These are phyloP conservation scores for Aspergillus sp. DNA, from an alignment of 2,329 filamentous ascomycete genomes.

Conservation along the genomic window DNA sequence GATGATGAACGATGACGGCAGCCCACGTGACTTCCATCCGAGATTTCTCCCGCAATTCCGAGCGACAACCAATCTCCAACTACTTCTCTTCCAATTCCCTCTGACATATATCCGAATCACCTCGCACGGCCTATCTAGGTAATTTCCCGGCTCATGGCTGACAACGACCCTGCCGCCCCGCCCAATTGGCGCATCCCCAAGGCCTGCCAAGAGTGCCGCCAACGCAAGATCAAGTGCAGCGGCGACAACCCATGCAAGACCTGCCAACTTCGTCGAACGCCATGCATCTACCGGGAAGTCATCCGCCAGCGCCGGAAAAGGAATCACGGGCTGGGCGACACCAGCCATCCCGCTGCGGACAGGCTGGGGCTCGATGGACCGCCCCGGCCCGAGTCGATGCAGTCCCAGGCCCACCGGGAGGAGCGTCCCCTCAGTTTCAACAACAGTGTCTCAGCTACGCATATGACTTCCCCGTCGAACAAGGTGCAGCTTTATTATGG, in stretches of 20 bases:
- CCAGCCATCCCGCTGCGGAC: background rate
- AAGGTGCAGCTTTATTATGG: slow-evolving; percentile 49
- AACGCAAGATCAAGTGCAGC: slow-evolving; percentile 44
- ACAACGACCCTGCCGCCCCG: slow-evolving; percentile 16
- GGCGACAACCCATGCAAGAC: slow-evolving; percentile 42
- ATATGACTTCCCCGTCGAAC: slow-evolving; percentile 47
- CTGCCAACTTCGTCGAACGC: slow-evolving; percentile 32
- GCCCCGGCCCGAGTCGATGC: slow-evolving; percentile 14
- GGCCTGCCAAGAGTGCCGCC: slow-evolving; percentile 43
- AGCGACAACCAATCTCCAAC: background rate
- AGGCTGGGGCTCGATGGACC: slow-evolving; percentile 5
- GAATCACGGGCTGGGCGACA: slow-evolving; percentile 14
- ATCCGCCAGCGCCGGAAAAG: slow-evolving; percentile 38
- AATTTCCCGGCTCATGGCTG: slow-evolving; percentile 22
- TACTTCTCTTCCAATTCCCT: background rate
- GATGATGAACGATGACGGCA: background rate
- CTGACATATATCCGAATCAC: background rate
- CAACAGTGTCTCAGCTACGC: slow-evolving; percentile 49
- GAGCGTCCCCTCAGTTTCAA: slow-evolving; percentile 30
- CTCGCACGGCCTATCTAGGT: background rate
- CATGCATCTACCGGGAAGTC: slow-evolving; percentile 39
- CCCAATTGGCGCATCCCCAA: slow-evolving; percentile 38
- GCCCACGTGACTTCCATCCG: too few species aligned
- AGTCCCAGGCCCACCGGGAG: slow-evolving; percentile 14
- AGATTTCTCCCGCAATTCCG: too few species aligned